Evolutionary conservation across 2,329 filamentous ascomycete genomes (phyloP).

Genomic region (Epichloe sp.): DNA sequence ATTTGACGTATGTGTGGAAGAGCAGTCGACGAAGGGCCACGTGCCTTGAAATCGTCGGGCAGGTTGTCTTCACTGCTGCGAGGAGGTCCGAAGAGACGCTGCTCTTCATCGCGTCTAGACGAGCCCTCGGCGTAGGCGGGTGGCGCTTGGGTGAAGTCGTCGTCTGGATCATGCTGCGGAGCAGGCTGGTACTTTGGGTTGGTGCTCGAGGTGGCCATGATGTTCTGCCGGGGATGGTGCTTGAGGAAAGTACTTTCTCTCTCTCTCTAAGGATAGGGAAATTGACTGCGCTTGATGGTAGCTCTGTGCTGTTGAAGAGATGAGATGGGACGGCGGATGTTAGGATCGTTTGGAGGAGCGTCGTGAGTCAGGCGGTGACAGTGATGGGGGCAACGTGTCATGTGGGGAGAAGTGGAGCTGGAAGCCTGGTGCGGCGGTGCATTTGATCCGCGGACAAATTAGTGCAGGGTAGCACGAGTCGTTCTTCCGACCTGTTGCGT

Average conservation of each 20-base stretch:
- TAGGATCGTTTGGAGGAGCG: neutral
- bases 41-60: conserved; percentile 91
- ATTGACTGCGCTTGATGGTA: neutral
- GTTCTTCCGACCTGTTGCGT: no score
- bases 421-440: neutral
- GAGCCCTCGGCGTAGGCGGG: conserved; percentile 59
- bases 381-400: neutral
- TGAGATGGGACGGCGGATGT: neutral
- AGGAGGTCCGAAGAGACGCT: conserved; percentile 53
- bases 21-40: neutral
- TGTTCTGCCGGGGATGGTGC: neutral
- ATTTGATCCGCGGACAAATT: neutral
- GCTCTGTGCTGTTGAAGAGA: neutral
- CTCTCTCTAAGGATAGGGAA: neutral
- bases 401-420: neutral
- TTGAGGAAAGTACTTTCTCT: neutral
- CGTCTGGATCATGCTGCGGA: conserved; percentile 68
- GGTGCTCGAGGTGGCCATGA: conserved; percentile 43
- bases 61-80: conserved; percentile 80
- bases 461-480: no score
- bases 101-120: conserved; percentile 37
- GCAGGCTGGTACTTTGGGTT: conserved; percentile 74
- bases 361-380: neutral
- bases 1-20: neutral
- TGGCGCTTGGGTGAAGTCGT: conserved; percentile 67